Evolutionary conservation across 2,329 filamentous ascomycete genomes (phyloP), one percentile per base, ranked within the genome.

Genomic region (Fusarium falciforme): DNA sequence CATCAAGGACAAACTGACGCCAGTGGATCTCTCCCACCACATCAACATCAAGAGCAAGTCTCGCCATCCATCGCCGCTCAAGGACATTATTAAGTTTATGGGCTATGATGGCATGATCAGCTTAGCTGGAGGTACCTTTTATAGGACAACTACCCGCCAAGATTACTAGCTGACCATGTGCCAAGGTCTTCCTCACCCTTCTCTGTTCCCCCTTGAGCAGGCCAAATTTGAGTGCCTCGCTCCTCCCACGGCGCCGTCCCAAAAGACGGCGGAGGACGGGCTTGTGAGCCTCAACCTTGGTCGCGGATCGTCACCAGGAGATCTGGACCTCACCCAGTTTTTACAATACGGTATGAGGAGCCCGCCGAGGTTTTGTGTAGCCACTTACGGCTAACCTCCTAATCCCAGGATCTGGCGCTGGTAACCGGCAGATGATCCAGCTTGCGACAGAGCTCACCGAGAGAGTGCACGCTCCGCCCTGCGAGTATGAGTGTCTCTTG

Each of bases 41-140:
- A 67, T 82, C 65, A 82, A 82, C 49, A 29, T 62, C 12, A 76
- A 77, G 57, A 79, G 77, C 67, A 77, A 73, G 31, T 70, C 79
- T 25, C 67, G 80, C 0, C 79, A 81, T 58, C 78, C 78, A 0
- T 79, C 77, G 8, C 80, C 80, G 1, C 68, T 82, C 6, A 82
- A 82, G 58, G 79, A 81, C 40, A 82, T 81, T 25, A 77, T 82
- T 66, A 78, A 78, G 62, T 81, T 75, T n/a, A 81, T 81, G 80
- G 76, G 64, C 1, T 71, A 75, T n/a, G 80, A 81, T 64, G 80
- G 79, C 16, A 82, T 82, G 80, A 78, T 81, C 31, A 80, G 77
- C 60, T 64, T 80, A 6, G 79, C 80, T 3, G 79, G 79, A 71
- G 79, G 79, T 80, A 57, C 58, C 27, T 27, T 40, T n/a, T 31